These are phyloP conservation scores for Delonix regia DNA, from an alignment of 306 rosid species.

Conservation along the genomic window DNA sequence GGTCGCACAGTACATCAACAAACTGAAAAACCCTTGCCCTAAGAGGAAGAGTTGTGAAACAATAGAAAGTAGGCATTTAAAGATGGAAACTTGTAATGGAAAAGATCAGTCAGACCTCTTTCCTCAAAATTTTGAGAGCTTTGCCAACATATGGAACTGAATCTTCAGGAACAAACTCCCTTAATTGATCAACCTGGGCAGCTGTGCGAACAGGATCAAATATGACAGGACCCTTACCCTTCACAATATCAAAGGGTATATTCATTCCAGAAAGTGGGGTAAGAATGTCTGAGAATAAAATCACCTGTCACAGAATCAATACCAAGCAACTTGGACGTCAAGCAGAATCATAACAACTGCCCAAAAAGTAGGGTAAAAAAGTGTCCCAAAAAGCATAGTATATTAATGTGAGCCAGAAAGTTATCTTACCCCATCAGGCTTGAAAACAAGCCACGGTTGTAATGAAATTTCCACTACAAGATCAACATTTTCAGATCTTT, in stretches of 20 bases:
- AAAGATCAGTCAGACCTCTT: conserved; percentile 65
- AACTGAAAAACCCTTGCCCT: conserved; percentile 4
- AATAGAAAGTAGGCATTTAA: conserved; percentile 7
- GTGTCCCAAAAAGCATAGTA: neutral
- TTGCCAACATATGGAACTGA: conserved; percentile 97
- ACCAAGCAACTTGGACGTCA: conserved; percentile 21
- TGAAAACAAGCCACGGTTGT: conserved; percentile 90
- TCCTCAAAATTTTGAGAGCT: conserved; percentile 76
- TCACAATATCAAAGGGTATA: conserved; percentile 95
- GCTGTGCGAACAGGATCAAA: conserved; percentile 67
- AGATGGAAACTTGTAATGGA: conserved; percentile 26
- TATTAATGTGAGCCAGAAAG: conserved; percentile 17
- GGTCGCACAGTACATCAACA: neutral
- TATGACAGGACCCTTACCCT: conserved; percentile 95
- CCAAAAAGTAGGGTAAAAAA: neutral
- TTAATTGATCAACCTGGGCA: conserved; percentile 73
- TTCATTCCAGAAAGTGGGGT: conserved; percentile 99
- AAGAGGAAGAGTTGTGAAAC: conserved; percentile 19
- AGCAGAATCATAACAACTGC: conserved; percentile 18
- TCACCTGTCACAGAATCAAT: conserved; percentile 64
- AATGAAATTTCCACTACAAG: conserved; percentile 90
- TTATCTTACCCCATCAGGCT: conserved; percentile 90
- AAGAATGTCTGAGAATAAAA: conserved; percentile 93
- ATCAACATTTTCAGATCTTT: conserved; percentile 93
- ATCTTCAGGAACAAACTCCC: conserved; percentile 91